Base-by-base conservation (phyloP, 2,329 filamentous ascomycete genomes). In the Erysiphe pulchra region DNA sequence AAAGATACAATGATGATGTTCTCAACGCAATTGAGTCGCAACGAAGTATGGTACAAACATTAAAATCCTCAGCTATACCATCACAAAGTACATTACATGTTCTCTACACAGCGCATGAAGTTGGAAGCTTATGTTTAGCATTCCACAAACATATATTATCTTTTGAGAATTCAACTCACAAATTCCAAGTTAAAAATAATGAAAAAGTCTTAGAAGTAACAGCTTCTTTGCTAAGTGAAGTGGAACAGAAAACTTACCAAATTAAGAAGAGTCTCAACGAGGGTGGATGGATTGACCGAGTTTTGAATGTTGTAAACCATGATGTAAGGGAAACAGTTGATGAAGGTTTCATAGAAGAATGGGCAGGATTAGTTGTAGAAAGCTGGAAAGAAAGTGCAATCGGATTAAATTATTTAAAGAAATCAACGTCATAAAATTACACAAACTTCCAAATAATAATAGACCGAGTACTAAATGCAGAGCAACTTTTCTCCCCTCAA, bases 271-370 rank as follows among this genome's bases (percentile, higher is more conserved):
- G 48, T 2, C 45, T 60, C 32, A 53, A 57, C 45, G 57, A 59
- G 34, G 53, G 57, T 16, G 57, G 57, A 3, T 59, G 55, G 56
- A 59, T 60, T 42, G 58, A 60, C 45, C 54, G 49, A 38, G 51
- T 58, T 0, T 45, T 58, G 5, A 53, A 56, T 12, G 47, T 45
- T 44, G 47, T 54, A 3, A 20, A 51, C 33, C 47, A 47, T 32
- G 43, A 46, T 41, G 46, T 24, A 32, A 36, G 42, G 5, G 45
- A n/a, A 2, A 28, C 53, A 16, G 44, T 56, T 10, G 55, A 53
- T 44, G 54, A 55, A n/a, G 50, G 52, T 30, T 56, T 56, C 34
- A 47, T 58, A 48, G 57, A 60, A 48, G 51, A 52, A 28, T 59
- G 55, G 56, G 57, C 57, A 31, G 55, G 56, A 12, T 45, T 55